Base-by-base conservation (phyloP, 305 asterid species). In the Plantago coronopus region DNA sequence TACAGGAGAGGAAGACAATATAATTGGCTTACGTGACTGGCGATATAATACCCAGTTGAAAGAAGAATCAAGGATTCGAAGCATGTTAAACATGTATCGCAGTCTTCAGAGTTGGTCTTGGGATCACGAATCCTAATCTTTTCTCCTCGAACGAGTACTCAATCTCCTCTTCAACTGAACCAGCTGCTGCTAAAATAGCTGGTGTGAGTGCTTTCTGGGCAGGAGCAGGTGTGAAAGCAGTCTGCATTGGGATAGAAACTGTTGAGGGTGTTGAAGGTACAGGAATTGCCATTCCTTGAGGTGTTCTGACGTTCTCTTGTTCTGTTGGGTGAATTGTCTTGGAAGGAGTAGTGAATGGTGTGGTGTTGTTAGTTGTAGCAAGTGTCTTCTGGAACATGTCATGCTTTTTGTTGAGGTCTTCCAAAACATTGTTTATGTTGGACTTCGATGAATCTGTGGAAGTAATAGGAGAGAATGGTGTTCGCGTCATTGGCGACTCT, bases 401-500 rank as follows among this genome's bases (percentile, higher is more conserved):
- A 9, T 85, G 95, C 47, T 87, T 90, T 63, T 69, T 73, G 80
- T 77, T 81, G 38, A 72, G 60, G 58, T 85, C 99, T 54, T 84
- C 90, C 63, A 81, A 47, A 29, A 83, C 69, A 66, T 93, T 83
- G 43, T 78, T 62, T 31, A 72, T 83, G 20, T 76, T 83, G 34
- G 94, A 73, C 61, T 68, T 82, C 16, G 95, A 82, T 15, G 91
- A 81, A 38, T 87, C 96, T 6, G 83, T 81, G 46, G 95, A 85
- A 67, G 89, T 79, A 69, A 94, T 79, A 51, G 99, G 99, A 50
- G 99, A 94, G 78, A 94, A 94, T 18, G 99, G 99, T 76, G 69
- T 85, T 61, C 99, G 83, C 21, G 54, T 65, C 73, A 75, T 68
- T 65, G 90, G 79, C 3, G 69, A 74, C 63, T 86, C 95, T 59